A percentile compares a stretch with the other conserved stretches of the same genome.
Conservation (phyloP, 1,284 basidiomycete species). For the Xanthoconium separans region DNA sequence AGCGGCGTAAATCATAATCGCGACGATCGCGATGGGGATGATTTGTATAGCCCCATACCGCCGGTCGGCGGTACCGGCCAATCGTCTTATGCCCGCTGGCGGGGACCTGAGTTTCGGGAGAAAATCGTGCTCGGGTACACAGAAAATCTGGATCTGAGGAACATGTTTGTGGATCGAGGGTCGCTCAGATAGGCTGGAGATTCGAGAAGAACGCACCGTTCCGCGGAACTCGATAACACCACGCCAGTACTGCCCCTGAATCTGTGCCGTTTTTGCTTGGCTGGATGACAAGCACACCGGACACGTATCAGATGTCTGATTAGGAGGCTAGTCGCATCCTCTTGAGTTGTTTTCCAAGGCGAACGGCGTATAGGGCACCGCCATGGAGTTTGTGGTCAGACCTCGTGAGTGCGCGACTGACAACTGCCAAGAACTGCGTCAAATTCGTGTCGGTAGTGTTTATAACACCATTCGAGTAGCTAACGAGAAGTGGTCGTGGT, state of each 20-base stretch:
- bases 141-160: too few relatives aligned
- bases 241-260: constrained; percentile 18
- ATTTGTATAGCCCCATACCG: not conserved
- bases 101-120: too few relatives aligned
- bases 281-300: not conserved
- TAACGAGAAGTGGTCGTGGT: constrained; percentile 18
- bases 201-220: constrained; percentile 3
- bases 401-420: constrained; percentile 13
- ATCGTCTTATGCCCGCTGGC: too few relatives aligned
- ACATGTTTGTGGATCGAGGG: too few relatives aligned
- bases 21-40: not conserved
- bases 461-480: constrained; percentile 3
- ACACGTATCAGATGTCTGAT: constrained; percentile 10
- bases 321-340: not conserved
- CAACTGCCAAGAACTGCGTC: constrained; percentile 13
- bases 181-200: too few relatives aligned
- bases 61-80: too few relatives aligned
- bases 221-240: constrained; percentile 19
- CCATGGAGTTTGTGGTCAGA: constrained; percentile 15
- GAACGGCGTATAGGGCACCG: constrained; percentile 16
- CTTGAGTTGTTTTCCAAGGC: not conserved
- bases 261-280: not conserved
- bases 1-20: not conserved
- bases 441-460: constrained; percentile 7
- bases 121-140: too few relatives aligned